phyloP scores from a whole-genome alignment of 192 early-diverging fungal species.

The Lobosporangium transversale region DNA sequence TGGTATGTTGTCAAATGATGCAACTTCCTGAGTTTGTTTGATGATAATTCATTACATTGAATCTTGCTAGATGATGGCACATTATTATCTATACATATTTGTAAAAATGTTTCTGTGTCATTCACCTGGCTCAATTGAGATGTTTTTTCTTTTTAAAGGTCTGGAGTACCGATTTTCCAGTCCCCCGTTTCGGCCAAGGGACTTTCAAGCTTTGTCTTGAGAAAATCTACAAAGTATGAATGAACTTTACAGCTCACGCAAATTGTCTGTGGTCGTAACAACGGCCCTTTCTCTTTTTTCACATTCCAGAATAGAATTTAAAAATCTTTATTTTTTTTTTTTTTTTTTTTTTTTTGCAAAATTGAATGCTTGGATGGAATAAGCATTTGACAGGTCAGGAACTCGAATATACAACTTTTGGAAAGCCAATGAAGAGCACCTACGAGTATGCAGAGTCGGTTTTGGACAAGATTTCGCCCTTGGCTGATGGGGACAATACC shows the following conservation, averaged over 20 bases:
- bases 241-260: too few species aligned
- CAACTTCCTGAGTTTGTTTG: too few species aligned
- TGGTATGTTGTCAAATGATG: too few species aligned
- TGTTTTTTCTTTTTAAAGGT: too few species aligned
- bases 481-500: slow-evolving; percentile 2
- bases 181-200: slow-evolving; percentile 84
- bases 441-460: slow-evolving; percentile 75
- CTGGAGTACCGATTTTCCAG: slow-evolving; percentile 88
- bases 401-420: slow-evolving; percentile 76
- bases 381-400: slow-evolving; percentile 55
- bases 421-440: slow-evolving; percentile 83
- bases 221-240: slow-evolving; percentile 64
- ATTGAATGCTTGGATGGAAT: too few species aligned
- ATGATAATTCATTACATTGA: not conserved
- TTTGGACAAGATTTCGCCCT: slow-evolving; percentile 50
- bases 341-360: not conserved
- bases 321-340: not conserved
- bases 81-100: too few species aligned
- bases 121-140: too few species aligned
- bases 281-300: too few species aligned
- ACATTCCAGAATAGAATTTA: too few species aligned
- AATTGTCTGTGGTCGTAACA: too few species aligned
- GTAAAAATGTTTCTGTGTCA: too few species aligned
- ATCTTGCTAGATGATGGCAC: too few species aligned
- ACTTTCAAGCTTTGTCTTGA: slow-evolving; percentile 79